Evolutionary conservation across 2,329 filamentous ascomycete species (phyloP).

Genomic region (Colletotrichum trifolii): DNA sequence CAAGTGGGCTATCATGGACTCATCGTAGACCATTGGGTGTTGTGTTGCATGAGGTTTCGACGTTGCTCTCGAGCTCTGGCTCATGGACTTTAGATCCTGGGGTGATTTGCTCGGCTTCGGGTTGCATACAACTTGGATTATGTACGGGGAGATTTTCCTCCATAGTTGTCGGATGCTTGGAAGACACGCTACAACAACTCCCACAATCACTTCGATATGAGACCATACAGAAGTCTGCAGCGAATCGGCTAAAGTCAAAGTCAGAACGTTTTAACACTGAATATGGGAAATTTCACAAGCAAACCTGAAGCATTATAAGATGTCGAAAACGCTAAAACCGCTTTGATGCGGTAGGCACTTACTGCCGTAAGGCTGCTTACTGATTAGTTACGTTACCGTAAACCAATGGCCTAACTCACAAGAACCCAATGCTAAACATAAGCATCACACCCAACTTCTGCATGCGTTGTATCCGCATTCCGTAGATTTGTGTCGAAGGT

Average conservation of each 20-base stretch:
- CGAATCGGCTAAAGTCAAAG: neutral
- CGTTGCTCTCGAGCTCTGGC: slow-evolving; percentile 5
- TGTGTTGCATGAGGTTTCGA: neutral
- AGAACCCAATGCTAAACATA: slow-evolving; percentile 50
- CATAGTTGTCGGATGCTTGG: slow-evolving; percentile 26
- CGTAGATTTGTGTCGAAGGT: slow-evolving; percentile 50
- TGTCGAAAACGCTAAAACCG: slow-evolving; percentile 8
- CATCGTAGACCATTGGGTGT: slow-evolving; percentile 12
- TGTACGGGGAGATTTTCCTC: slow-evolving; percentile 14
- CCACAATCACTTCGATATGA: slow-evolving; percentile 17
- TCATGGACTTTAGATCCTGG: slow-evolving; percentile 2
- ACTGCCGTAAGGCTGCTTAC: slow-evolving; percentile 23
- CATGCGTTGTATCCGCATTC: slow-evolving; percentile 45
- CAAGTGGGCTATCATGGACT: slow-evolving; percentile 27
- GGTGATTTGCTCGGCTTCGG: slow-evolving; percentile 13
- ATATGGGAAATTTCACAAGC: fast-evolving
- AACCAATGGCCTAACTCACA: slow-evolving; percentile 24
- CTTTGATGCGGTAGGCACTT: slow-evolving; percentile 27
- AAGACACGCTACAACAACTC: slow-evolving; percentile 23
- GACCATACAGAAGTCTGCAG: slow-evolving; percentile 21
- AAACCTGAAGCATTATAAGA: slow-evolving; percentile 29
- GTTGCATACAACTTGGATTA: slow-evolving; percentile 9
- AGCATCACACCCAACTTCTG: slow-evolving; percentile 50
- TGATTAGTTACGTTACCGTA: neutral
- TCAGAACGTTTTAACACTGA: neutral